A percentile compares a stretch with the other conserved stretches of the same genome.
Evolutionary conservation across 495 filamentous ascomycete species (phyloP).

Genomic region (Umbilicaria muhlenbergii): DNA sequence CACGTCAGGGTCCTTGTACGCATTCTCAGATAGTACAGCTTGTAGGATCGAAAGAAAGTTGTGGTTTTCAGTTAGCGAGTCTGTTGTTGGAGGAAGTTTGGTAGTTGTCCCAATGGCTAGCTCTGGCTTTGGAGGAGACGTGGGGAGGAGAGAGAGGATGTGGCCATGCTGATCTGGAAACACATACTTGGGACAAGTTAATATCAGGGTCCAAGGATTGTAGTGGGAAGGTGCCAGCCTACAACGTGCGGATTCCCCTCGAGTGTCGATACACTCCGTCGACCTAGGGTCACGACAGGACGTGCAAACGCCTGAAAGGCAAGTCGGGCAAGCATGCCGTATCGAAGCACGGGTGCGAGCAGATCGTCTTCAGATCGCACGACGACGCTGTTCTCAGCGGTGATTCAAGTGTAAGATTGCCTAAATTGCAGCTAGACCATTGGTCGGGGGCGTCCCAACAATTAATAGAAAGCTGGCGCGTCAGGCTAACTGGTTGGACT

Average conservation of each 20-base stretch:
- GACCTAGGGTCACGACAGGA: too few species aligned
- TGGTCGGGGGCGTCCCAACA: too few species aligned
- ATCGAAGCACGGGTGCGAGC: too few species aligned
- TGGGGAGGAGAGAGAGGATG: constrained; percentile 62
- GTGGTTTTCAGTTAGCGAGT: constrained; percentile 62
- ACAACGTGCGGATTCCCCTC: constrained; percentile 40
- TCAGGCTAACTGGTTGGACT: too few species aligned
- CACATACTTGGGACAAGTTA: constrained; percentile 44
- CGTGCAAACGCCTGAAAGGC: too few species aligned
- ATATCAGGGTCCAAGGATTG: constrained; percentile 6
- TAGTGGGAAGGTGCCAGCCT: constrained; percentile 8
- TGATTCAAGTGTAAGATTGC: too few species aligned
- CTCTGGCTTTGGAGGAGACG: constrained; percentile 46
- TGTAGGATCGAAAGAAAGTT: constrained; percentile 63
- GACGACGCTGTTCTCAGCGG: too few species aligned
- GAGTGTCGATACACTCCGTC: constrained; percentile 30
- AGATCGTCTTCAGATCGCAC: too few species aligned
- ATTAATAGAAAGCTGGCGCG: too few species aligned
- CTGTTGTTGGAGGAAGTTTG: constrained; percentile 57
- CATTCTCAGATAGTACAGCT: constrained; percentile 52
- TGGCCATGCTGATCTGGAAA: constrained; percentile 39
- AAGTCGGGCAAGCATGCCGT: too few species aligned
- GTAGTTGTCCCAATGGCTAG: constrained; percentile 66
- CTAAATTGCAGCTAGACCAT: too few species aligned
- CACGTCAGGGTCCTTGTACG: constrained; percentile 53